Base-by-base conservation (phyloP, 139 green algal species). In the Tetradesmus obliquus region DNA sequence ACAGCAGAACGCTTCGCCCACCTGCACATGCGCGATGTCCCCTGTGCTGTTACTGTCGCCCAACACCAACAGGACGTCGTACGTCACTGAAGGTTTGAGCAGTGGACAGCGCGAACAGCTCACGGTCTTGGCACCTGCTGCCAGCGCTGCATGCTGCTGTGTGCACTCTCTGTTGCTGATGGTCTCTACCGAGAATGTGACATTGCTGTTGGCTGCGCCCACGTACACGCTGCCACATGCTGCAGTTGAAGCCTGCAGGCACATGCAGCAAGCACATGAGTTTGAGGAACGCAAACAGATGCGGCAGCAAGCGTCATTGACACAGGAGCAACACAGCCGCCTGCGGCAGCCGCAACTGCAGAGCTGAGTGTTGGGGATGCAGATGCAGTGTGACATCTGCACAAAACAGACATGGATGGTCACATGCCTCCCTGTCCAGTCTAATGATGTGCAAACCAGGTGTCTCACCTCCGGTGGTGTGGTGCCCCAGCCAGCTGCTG, bases 61-160 rank as follows among this genome's bases (percentile, higher is more conserved):
- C 66, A 83, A 84, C 5, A 87, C 86, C 24, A 94, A 22, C 82
- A 94, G 57, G 3, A 94, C 20, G 5, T 82, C 32, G 74, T 94
- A 94, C 2, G 60, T 3, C 1, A 10, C 86, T 5, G 12, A 19
- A 9, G 92, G 86, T 32, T 79, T 55, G 72, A 94, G 80, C 17
- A 80, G 5, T 2, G 92, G 92, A 66, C 92, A 94, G 8, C 91
- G 81, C 17, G 54, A 66, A 72, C 92, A 94, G n/a, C 86, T 79
- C 45, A 45, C 79, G 4, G 24, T 71, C 45, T 81, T 58, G 32
- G 72, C 82, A 0, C 89, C 82, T 10, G 80, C 22, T 19, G 84
- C 84, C 13, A n/a, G 45, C 32, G 15, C 13, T 17, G 45, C 58
- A 81, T 83, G 76, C 85, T 81, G 79, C 45, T 69, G 82, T 10